Conservation (phyloP, 768 basidiomycete genomes). For the Floccularia luteovirens region DNA sequence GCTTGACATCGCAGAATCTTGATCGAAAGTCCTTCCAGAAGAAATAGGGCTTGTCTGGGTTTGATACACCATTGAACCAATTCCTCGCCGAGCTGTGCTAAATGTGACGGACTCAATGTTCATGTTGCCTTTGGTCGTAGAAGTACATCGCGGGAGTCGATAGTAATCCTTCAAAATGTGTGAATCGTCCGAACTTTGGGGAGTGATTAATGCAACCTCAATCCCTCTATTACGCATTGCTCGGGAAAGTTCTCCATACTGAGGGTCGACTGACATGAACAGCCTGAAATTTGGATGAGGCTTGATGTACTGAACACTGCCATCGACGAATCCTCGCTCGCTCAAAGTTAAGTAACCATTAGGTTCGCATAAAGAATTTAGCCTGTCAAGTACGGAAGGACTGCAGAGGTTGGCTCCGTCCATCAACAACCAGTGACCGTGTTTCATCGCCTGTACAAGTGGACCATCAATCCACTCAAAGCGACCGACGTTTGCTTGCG, state of each 20-base stretch:
- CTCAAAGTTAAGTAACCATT: slow-evolving; percentile 78
- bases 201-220: slow-evolving; percentile 56
- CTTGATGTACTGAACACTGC: slow-evolving; percentile 59
- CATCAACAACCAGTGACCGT: slow-evolving; percentile 84
- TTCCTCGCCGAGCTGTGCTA: slow-evolving; percentile 28
- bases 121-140: not conserved
- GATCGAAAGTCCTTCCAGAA: slow-evolving; percentile 35
- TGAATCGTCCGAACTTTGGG: slow-evolving; percentile 35
- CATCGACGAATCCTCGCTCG: slow-evolving; percentile 82
- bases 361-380: slow-evolving; percentile 93
- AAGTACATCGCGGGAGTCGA: slow-evolving; percentile 33
- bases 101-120: slow-evolving; percentile 15
- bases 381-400: slow-evolving; percentile 90
- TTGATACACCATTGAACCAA: slow-evolving; percentile 6
- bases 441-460: slow-evolving; percentile 75
- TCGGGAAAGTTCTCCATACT: slow-evolving; percentile 87
- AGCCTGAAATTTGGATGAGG: slow-evolving; percentile 90
- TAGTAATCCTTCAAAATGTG: slow-evolving; percentile 35
- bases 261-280: slow-evolving; percentile 91
- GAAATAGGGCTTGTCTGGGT: slow-evolving; percentile 13
- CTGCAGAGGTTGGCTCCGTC: slow-evolving; percentile 94
- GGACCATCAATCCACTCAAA: slow-evolving; percentile 98
- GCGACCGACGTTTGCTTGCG: slow-evolving; percentile 31
- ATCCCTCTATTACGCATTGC: slow-evolving; percentile 98
- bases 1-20: slow-evolving; percentile 37